Percentiles rank a stretch among this genome's conserved stretches.
These are phyloP conservation scores for Apiospora hydei DNA, from an alignment of 2,329 filamentous ascomycete genomes.

Conservation along the genomic window DNA sequence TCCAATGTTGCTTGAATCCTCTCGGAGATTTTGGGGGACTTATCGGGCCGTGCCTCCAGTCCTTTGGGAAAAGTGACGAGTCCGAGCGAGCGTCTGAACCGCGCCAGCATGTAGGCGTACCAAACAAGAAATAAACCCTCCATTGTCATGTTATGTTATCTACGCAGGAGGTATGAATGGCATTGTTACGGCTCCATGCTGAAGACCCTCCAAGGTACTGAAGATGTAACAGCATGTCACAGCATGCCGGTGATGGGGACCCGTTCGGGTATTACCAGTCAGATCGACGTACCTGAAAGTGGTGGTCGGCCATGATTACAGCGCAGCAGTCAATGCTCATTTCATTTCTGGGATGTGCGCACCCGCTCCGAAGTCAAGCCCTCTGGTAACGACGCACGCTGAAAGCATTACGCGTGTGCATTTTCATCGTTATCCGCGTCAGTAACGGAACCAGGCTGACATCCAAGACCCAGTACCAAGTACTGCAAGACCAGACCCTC, in stretches of 20 bases:
- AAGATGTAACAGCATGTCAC: slow-evolving; percentile 2
- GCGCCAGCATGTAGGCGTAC: background rate
- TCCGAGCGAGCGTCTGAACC: background rate
- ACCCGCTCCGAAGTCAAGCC: slow-evolving; percentile 2
- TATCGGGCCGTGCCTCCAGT: slow-evolving; percentile 15
- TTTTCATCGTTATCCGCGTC: background rate
- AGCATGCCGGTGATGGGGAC: slow-evolving; percentile 5
- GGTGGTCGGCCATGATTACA: background rate
- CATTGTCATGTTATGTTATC: background rate
- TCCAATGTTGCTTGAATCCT: slow-evolving; percentile 11
- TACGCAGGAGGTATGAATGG: background rate
- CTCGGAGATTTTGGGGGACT: slow-evolving; percentile 17
- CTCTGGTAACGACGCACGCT: background rate
- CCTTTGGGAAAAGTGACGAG: background rate
- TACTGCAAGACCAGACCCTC: background rate
- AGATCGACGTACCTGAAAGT: background rate
- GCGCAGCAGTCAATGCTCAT: background rate
- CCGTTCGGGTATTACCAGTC: background rate
- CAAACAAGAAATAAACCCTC: slow-evolving; percentile 6
- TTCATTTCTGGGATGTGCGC: background rate
- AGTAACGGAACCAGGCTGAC: background rate
- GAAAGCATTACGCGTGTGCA: background rate
- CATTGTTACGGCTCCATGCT: background rate
- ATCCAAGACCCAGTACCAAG: background rate
- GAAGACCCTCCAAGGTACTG: slow-evolving; percentile 2